Base-by-base conservation (phyloP, 768 basidiomycete species). In the Suillus fuscotomentosus region DNA sequence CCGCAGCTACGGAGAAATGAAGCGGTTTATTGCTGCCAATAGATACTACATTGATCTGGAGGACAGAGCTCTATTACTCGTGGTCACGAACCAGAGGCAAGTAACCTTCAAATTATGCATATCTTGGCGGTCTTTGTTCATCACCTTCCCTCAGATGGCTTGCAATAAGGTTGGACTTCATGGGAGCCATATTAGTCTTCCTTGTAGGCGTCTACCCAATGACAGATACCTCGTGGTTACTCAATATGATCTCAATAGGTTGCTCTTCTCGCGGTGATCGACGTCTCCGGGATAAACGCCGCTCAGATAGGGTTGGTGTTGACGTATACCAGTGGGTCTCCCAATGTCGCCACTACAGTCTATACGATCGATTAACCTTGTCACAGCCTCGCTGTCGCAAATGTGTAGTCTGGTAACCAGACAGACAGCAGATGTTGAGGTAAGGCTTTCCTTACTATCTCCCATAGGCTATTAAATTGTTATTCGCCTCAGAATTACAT, bases 281-380 rank as follows among this genome's bases (percentile, higher is more conserved):
- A 84, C 11, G 78, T 84, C 2, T 82, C 83, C 22, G 81, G 81
- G 0, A 86, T 90, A 64, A 85, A 80, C 45, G 83, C 92, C 0
- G 85, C 90, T 0, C 82, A 89, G 68, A 87, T 88, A 57, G 92
- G 91, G 68, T 77, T 94, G 27, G 85, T 89, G 27, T 76, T 94
- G 27, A 89, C 89, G 0, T 91, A 88, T 64, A 84, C 83, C 7
- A 85, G 85, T 86, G 65, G 55, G 76, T 66, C 4, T 43, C 54
- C n/a, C 22, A 57, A 8, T 55, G 34, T 7, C 13, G 24, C 42
- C 22, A 34, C 22, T 42, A 61, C 17, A 22, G 8, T 38, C 38
- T 48, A 43, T 3, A 13, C 7, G 5, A 64, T 61, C 7, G 5
- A 64, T 60, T 38, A 22, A 36, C 45, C 47, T 43, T 62, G 20